A percentile compares a stretch with the other conserved stretches of the same genome.
Conservation (phyloP, 73 alveolate genomes). For the Symbiodinium natans region DNA sequence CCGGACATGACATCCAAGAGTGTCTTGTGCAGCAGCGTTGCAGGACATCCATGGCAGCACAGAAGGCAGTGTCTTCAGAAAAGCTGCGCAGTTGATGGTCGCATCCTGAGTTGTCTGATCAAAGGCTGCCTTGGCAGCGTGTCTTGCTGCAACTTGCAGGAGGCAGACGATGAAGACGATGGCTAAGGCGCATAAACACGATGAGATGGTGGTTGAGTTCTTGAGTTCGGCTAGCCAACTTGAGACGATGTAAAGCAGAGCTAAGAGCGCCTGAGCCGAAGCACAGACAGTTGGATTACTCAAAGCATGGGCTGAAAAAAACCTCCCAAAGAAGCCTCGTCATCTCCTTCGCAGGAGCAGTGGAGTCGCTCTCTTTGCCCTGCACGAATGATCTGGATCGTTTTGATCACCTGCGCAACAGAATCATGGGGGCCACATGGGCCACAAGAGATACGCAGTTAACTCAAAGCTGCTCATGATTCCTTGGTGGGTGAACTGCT, state of each 20-base stretch:
- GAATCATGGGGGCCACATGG: neutral
- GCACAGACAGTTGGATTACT: no score
- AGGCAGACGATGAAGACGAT: slow-evolving; percentile 75
- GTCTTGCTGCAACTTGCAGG: neutral
- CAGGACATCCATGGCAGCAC: slow-evolving; percentile 84
- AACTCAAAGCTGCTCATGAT: no score
- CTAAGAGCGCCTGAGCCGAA: no score
- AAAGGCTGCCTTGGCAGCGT: neutral
- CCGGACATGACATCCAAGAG: no score
- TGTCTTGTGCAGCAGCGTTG: neutral
- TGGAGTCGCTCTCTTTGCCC: neutral
- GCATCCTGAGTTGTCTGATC: neutral
- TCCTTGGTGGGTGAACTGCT: neutral
- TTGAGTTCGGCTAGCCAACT: no score
- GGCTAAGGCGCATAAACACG: slow-evolving; percentile 50
- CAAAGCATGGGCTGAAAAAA: no score
- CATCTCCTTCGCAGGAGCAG: no score
- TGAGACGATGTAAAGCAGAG: no score
- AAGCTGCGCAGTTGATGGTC: slow-evolving; percentile 53
- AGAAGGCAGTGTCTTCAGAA: slow-evolving; percentile 91
- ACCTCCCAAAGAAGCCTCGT: no score
- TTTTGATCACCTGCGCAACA: neutral
- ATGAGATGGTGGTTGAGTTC: no score
- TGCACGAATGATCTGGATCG: slow-evolving; percentile 9
- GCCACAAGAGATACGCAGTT: no score